A percentile compares a stretch with the other conserved stretches of the same genome.
Conservation (phyloP, 192 early-diverging fungal species). For the Podochytrium sp. region DNA sequence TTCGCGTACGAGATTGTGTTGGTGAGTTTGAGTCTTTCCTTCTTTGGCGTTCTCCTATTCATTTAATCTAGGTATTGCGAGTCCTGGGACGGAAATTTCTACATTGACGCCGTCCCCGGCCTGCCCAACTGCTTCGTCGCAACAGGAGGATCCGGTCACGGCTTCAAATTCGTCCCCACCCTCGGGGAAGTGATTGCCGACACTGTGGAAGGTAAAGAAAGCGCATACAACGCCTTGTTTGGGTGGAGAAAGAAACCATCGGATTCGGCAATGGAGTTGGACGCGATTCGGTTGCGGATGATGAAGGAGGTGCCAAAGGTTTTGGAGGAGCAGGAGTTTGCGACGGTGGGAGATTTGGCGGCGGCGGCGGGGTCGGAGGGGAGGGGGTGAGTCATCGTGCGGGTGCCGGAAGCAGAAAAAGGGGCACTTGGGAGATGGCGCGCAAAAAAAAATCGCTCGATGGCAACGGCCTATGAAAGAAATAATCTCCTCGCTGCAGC, state of each 20-base stretch:
- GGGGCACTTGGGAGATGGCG: no score
- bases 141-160: constrained; percentile 64
- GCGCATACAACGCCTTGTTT: background rate
- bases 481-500: background rate
- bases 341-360: background rate
- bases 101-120: constrained; percentile 49
- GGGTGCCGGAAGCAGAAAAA: background rate
- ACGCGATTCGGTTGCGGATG: constrained; percentile 19
- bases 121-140: constrained; percentile 49
- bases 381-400: no score
- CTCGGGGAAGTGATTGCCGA: constrained; percentile 55
- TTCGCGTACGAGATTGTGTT: constrained; percentile 50
- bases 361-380: background rate
- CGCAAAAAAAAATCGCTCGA: no score
- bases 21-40: constrained; percentile 6
- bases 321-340: background rate
- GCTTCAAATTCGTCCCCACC: constrained; percentile 63
- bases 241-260: background rate
- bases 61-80: constrained; percentile 45
- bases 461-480: no score
- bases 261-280: background rate
- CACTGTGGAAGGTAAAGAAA: constrained; percentile 41
- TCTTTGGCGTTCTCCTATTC: background rate
- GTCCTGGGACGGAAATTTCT: constrained; percentile 57
- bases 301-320: background rate